Conservation (phyloP, 164 flowering plant genomes). For the Magnolia kwangsiensis region DNA sequence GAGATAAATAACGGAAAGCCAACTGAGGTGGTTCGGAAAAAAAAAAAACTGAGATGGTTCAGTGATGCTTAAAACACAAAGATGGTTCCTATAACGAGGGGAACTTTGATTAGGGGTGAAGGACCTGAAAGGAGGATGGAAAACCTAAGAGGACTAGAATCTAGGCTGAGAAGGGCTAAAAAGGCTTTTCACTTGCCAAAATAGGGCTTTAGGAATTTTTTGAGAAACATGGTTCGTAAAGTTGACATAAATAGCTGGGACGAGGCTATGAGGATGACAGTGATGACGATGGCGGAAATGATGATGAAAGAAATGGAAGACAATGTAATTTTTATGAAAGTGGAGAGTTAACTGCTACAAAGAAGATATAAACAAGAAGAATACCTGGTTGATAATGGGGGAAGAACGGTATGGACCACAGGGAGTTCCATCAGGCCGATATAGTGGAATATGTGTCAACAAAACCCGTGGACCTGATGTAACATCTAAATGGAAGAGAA, state of each 20-base stretch:
- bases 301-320: not conserved
- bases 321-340: not conserved
- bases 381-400: conserved; percentile 76
- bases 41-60: no score
- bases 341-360: not conserved
- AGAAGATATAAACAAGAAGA: not conserved
- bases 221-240: not conserved
- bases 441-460: conserved; percentile 86
- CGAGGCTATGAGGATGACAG: not conserved
- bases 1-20: no score
- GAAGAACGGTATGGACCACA: conserved; percentile 82
- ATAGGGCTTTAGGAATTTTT: not conserved
- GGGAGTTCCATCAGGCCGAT: conserved; percentile 66
- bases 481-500: conserved; percentile 32
- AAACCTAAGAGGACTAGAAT: no score
- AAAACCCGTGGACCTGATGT: conserved; percentile 51
- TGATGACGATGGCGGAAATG: not conserved
- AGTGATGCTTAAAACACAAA: no score
- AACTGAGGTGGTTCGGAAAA: no score
- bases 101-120: no score
- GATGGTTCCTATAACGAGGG: no score
- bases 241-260: not conserved
- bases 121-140: no score
- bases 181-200: not conserved
- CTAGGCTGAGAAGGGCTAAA: no score